Conservation (phyloP, 495 filamentous ascomycete genomes). For the Lasiosphaeria hispida region DNA sequence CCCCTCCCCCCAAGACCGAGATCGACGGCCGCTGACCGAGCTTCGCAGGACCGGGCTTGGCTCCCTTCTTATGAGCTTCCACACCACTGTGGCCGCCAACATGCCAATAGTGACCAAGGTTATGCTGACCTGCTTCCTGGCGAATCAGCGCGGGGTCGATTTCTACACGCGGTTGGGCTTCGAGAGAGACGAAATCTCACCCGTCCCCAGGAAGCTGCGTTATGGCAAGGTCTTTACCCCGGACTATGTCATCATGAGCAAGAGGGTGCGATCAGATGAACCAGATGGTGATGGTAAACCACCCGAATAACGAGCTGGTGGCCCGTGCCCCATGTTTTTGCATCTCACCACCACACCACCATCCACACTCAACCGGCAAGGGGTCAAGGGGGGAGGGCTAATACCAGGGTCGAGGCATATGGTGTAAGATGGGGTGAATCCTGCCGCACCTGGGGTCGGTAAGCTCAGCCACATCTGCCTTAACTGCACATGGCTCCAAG, state of each 20-base stretch:
- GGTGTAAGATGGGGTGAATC: no score
- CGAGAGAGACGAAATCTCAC: conserved; percentile 63
- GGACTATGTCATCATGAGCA: conserved; percentile 74
- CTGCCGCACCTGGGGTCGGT: no score
- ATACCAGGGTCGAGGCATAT: no score
- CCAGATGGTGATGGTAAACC: no score
- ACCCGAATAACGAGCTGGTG: no score
- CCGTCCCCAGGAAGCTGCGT: conserved; percentile 57
- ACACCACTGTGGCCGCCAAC: conserved; percentile 41
- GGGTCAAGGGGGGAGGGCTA: no score
- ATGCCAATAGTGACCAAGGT: conserved; percentile 60
- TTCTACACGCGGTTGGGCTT: conserved; percentile 75
- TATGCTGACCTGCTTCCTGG: conserved; percentile 81
- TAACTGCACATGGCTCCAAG: no score
- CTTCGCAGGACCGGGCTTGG: conserved; percentile 45
- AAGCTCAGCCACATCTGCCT: no score
- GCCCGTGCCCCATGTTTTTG: no score
- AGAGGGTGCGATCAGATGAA: conserved; percentile 22
- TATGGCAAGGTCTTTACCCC: conserved; percentile 61
- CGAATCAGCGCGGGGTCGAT: conserved; percentile 56
- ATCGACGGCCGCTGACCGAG: not conserved
- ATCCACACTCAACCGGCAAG: no score
- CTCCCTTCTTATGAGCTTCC: conserved; percentile 41
- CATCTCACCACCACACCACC: no score
- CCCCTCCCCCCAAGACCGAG: not conserved